Evolutionary conservation across 768 basidiomycete species (phyloP), one percentile per base, ranked within the genome.

Genomic region (Russula ochroleuca): DNA sequence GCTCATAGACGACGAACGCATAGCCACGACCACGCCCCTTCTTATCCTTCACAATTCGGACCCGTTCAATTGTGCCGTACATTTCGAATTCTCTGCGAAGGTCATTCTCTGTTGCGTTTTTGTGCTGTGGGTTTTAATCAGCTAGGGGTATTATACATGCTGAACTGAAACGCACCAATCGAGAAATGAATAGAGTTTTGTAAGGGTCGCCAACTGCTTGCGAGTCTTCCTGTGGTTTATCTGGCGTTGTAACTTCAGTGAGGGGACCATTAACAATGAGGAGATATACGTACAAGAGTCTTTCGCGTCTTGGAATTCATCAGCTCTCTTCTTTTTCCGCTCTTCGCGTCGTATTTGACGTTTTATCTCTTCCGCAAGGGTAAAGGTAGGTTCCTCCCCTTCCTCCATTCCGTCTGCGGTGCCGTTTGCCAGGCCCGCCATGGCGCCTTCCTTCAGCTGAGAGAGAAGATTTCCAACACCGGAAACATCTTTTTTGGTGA

Each of bases 1-100:
- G 85, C 73, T 99, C 97, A 69, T 93, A 99, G 19, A 99, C 94
- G 67, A 99, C 82, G 76, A 99, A 99, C 23, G 96, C 96, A 74
- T 98, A 98, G 15, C 94, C 94, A 67, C 90, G 80, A 71, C 90
- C 85, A 62, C 92, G 90, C 55, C 82, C 84, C 72, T 94, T 94
- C 74, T 90, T 86, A 80, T 97, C 92, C 38, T 88, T 85, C 13
- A 98, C 95, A 59, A 99, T 91, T 65, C 94, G 83, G 68, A 98
- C 88, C 63, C 92, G 85, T 78, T 98, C 97, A 69, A 99, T 93
- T 10, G 89, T 88, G 23, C 97, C 97, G 73, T 91, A 98, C 31
- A 86, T 85, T 72, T 98, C 95, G 67, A 99, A 99, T 73, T 98
- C 97, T 64, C 94, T 87, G 54, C 93, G 85, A 33, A 99, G 80